Evolutionary conservation across 1,284 basidiomycete species (phyloP), one percentile per base, ranked within the genome.

Genomic region (Fomitopsis betulina): DNA sequence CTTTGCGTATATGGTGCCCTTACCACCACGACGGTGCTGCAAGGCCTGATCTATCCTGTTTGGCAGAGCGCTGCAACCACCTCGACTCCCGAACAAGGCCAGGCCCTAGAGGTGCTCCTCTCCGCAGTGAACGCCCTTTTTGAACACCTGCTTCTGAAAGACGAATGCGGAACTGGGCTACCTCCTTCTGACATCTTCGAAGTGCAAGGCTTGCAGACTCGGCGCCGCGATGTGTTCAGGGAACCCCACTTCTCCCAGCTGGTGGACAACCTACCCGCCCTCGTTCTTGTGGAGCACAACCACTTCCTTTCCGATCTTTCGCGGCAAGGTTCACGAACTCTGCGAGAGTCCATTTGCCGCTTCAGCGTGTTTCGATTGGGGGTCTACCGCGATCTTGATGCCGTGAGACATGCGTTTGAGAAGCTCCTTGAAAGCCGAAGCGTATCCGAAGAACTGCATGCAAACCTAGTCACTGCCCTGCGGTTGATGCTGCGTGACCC

Each of bases 251-350:
- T 92, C 64, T 72, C 80, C 2, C 68, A 76, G 25, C 77, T 93
- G 12, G 80, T 86, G 5, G 74, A 79, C 17, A 82, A 77, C 61
- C 81, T 91, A 35, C 87, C 89, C 0, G 76, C 80, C 0, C 77
- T 93, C 2, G 84, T 91, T 19, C 79, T 83, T 42, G 72, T 92
- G 45, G 89, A 92, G 71, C 80, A 84, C 52, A 88, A 86, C 62
- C 57, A 67, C 7, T 68, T 78, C 56, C 68, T 91, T 25, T 72
- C 81, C 1, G 74, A 77, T 55, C 70, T 75, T 10, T 72, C 87
- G 13, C 78, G 83, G 19, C 63, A 68, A 7, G 76, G 79, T 27
- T 79, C 78, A 3, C 75, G 72, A 37, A 72, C 73, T 23, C 76
- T 93, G 49, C 83, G 87, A 9, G 72, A 77, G 57, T 72, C 73